A percentile compares a stretch with the other conserved stretches of the same genome.
Conservation (phyloP, 495 filamentous ascomycete species). For the Pyrenula aspistea region DNA sequence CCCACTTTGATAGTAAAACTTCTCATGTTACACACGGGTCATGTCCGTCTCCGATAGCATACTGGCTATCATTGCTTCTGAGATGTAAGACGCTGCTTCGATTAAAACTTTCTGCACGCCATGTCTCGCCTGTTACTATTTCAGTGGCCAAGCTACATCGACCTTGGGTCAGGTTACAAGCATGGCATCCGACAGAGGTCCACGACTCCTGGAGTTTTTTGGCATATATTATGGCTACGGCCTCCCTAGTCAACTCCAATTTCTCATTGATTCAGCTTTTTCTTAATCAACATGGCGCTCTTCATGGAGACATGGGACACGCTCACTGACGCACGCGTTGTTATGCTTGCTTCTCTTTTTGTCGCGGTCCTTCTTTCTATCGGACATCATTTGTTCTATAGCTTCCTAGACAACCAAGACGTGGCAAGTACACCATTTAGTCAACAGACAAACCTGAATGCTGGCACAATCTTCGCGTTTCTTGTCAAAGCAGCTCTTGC, state of each 20-base stretch:
- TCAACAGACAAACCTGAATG: conserved; percentile 4
- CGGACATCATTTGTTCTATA: conserved; percentile 2
- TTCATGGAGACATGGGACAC: neutral
- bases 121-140: neutral
- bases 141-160: neutral
- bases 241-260: neutral
- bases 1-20: conserved; percentile 1
- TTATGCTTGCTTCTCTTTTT: neutral
- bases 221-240: neutral
- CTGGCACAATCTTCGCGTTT: conserved; percentile 4
- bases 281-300: neutral
- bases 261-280: neutral
- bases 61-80: neutral
- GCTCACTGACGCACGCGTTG: neutral
- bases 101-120: neutral
- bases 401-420: neutral
- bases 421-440: neutral
- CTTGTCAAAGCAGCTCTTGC: conserved; percentile 1
- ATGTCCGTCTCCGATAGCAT: neutral
- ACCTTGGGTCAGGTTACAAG: neutral
- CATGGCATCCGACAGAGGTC: neutral
- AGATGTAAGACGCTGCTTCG: neutral
- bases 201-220: neutral
- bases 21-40: neutral
- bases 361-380: conserved; percentile 1